Base-by-base conservation (phyloP, 2,329 filamentous ascomycete species). In the Balansia obtecta region DNA sequence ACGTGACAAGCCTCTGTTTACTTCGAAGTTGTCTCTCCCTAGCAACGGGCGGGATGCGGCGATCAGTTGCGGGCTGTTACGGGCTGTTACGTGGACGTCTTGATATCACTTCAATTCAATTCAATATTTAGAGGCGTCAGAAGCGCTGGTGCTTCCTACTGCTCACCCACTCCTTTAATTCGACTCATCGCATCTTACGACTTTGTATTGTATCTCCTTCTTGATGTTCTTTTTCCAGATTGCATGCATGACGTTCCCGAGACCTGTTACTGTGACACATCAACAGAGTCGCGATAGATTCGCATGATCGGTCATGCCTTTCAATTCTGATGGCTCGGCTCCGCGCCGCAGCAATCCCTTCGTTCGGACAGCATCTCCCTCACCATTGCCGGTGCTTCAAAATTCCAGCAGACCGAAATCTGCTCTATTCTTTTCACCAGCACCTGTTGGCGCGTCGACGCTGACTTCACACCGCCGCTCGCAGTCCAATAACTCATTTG, bases 301-400 rank as follows among this genome's bases (percentile, higher is more conserved):
- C 53, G 50, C 51, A 55, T 54, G 39, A 51, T 50, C 51, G 41
- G 54, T 51, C 40, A 69, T 69, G 67, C 59, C 67, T 48, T 68
- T 65, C 53, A 62, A 64, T 52, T 52, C 57, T 55, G 63, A 61
- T 52, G 58, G 59, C 54, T 60, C 64, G 66, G 79, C 83, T 58
- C 79, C 84, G 64, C 86, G 83, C 72, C 83, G 88, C 61, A 86
- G 82, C 64, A 91, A 88, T 69, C 86, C 87, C 15, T 94, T 95
- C 64, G 75, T 77, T 53, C 79, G 88, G 62, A 80, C 81, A 49
- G 52, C 38, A 49, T 53, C 52, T 7, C 43, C 49, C 10, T 71
- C 75, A 43, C 84, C 86, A 15, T 76, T 86, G 33, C 77, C 85
- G 41, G 75, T 71, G 46, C 74, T 80, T 37, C 70, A 65, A 45